These are phyloP conservation scores for Scytalidium lignicola DNA, from an alignment of 2,329 filamentous ascomycete genomes.

Conservation along the genomic window DNA sequence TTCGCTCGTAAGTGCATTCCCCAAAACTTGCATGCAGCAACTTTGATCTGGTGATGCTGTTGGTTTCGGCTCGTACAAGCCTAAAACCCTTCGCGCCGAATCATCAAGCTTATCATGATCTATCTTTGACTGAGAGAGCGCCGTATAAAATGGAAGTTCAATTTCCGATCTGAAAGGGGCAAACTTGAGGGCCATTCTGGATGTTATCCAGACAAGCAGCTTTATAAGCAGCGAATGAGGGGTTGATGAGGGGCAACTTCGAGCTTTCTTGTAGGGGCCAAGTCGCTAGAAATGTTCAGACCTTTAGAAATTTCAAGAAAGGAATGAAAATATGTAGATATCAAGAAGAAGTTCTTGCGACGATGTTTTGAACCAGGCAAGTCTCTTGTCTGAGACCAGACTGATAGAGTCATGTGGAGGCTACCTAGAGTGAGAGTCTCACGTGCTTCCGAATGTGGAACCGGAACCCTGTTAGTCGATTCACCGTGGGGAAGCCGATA, in stretches of 20 bases:
- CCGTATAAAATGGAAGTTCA: constrained; percentile 90
- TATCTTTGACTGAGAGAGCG: constrained; percentile 88
- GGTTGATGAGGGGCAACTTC: not conserved
- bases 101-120: constrained; percentile 97
- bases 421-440: not conserved
- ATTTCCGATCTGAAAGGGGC: constrained; percentile 91
- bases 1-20: constrained; percentile 76
- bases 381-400: not conserved
- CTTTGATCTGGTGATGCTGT: constrained; percentile 68
- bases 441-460: not conserved
- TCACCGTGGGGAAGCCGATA: too few species aligned
- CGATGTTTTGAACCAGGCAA: not conserved
- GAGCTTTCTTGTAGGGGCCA: not conserved
- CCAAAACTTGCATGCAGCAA: constrained; percentile 85
- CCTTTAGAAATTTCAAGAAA: not conserved
- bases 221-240: not conserved
- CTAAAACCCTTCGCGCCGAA: constrained; percentile 79
- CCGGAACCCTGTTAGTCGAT: too few species aligned
- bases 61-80: constrained; percentile 80
- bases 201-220: not conserved
- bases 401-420: not conserved
- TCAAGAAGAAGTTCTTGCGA: not conserved
- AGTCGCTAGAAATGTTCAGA: not conserved
- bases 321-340: not conserved
- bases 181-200: constrained; percentile 55